Evolutionary conservation across 139 green algal species (phyloP).

Genomic region (Volvox reticuliferus): DNA sequence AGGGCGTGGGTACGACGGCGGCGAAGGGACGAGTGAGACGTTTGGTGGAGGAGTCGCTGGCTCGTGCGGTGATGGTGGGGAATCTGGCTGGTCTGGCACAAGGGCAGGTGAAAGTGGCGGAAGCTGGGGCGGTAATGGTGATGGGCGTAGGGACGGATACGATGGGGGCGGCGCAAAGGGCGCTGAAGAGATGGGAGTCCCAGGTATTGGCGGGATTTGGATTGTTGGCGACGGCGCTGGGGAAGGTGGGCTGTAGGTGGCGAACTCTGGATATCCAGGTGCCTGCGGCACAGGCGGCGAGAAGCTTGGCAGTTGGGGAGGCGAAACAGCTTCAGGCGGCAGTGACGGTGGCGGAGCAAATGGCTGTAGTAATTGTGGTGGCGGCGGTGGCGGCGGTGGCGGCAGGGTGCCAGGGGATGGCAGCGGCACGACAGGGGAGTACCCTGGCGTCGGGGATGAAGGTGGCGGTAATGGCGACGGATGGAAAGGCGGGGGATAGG

Average conservation of each 20-base stretch:
- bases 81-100: not conserved
- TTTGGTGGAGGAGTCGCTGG: not conserved
- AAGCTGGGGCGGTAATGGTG: too few species aligned
- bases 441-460: too few species aligned
- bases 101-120: too few species aligned
- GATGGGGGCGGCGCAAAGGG: too few species aligned
- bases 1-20: not conserved
- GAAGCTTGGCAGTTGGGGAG: not conserved
- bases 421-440: not conserved
- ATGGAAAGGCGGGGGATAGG: too few species aligned
- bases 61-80: not conserved
- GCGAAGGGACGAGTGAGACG: too few species aligned
- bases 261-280: not conserved
- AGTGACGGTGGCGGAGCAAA: not conserved
- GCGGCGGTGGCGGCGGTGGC: too few species aligned
- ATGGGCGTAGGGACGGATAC: too few species aligned
- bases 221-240: not conserved
- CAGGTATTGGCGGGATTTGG: too few species aligned
- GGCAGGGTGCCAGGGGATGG: not conserved
- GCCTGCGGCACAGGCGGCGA: not conserved
- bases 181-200: too few species aligned
- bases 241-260: not conserved
- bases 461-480: too few species aligned
- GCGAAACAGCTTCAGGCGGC: not conserved
- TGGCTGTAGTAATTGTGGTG: not conserved